A percentile compares a stretch with the other conserved stretches of the same genome.
These are phyloP conservation scores for Saccharomycopsis sp. DNA, from an alignment of 805 yeast genomes.

Conservation along the genomic window DNA sequence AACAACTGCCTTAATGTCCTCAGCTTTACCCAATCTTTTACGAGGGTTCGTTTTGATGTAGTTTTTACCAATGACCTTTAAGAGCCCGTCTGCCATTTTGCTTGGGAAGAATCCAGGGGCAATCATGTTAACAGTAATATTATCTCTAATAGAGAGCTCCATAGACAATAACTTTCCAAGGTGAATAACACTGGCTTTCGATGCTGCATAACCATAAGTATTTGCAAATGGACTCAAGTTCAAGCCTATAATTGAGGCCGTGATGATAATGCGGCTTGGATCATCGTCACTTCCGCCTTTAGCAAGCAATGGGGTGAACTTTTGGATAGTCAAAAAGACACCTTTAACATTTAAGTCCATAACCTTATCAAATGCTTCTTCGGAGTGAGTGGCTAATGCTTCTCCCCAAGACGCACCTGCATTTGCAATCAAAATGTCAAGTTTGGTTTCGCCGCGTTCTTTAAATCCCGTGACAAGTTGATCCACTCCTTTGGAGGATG, in stretches of 20 bases:
- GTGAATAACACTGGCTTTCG: constrained; percentile 71
- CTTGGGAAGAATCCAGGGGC: constrained; percentile 78
- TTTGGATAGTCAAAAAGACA: constrained; percentile 60
- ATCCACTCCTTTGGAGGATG: constrained; percentile 42
- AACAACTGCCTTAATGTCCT: constrained; percentile 50
- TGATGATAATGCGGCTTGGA: constrained; percentile 59
- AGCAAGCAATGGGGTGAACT: constrained; percentile 51
- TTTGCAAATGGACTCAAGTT: constrained; percentile 32
- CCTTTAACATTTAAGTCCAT: constrained; percentile 58
- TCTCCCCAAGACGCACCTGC: constrained; percentile 83
- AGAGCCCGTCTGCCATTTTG: constrained; percentile 64
- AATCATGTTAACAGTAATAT: constrained; percentile 61
- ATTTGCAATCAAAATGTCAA: constrained; percentile 64
- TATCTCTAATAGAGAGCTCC: constrained; percentile 52
- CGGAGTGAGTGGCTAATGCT: constrained; percentile 53
- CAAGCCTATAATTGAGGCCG: constrained; percentile 60
- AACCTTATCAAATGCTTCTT: constrained; percentile 55
- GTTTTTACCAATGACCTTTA: constrained; percentile 40
- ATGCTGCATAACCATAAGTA: constrained; percentile 64
- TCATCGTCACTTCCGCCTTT: constrained; percentile 43
- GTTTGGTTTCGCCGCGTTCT: constrained; percentile 33
- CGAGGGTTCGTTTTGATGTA: constrained; percentile 51
- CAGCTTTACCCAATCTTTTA: constrained; percentile 53
- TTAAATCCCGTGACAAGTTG: constrained; percentile 37
- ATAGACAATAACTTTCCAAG: constrained; percentile 56